These are phyloP conservation scores for Suillus americanus DNA, from an alignment of 768 basidiomycete species.

Conservation along the genomic window DNA sequence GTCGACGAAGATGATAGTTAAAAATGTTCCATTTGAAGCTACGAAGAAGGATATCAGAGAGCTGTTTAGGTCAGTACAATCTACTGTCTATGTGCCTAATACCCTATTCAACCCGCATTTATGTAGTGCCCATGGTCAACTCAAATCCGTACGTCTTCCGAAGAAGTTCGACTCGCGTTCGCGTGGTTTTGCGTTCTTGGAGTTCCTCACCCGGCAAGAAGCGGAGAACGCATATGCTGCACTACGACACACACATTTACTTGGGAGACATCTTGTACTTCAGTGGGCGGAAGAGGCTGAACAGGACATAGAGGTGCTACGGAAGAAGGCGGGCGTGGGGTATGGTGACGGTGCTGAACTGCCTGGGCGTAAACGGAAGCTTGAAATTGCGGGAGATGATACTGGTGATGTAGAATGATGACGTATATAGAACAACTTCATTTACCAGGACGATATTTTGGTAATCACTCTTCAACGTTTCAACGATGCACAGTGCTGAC, in stretches of 20 bases:
- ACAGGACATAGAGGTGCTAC: constrained; percentile 70
- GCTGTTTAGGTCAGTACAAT: constrained; percentile 72
- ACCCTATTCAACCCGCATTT: constrained; percentile 4
- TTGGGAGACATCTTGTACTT: constrained; percentile 92
- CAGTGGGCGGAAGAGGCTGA: constrained; percentile 91
- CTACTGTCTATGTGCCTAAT: constrained; percentile 1
- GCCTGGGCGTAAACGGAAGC: constrained; percentile 76
- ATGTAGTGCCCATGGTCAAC: constrained; percentile 78
- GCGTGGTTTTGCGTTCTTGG: constrained; percentile 95
- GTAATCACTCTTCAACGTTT: not conserved
- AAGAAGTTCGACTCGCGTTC: constrained; percentile 87
- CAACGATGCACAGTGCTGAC: constrained; percentile 5
- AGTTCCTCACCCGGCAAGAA: constrained; percentile 89
- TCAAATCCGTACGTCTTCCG: constrained; percentile 93
- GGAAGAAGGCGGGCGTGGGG: constrained; percentile 80
- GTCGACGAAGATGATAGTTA: constrained; percentile 95
- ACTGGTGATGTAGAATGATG: constrained; percentile 28
- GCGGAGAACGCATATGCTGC: constrained; percentile 87
- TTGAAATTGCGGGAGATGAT: constrained; percentile 50
- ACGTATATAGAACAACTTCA: not conserved
- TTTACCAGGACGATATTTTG: not conserved
- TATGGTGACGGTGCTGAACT: constrained; percentile 68
- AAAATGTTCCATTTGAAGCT: constrained; percentile 97
- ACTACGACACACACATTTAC: constrained; percentile 90
- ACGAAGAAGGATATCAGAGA: constrained; percentile 87